Evolutionary conservation across 306 rosid species (phyloP).

Genomic region (Betula pendula): DNA sequence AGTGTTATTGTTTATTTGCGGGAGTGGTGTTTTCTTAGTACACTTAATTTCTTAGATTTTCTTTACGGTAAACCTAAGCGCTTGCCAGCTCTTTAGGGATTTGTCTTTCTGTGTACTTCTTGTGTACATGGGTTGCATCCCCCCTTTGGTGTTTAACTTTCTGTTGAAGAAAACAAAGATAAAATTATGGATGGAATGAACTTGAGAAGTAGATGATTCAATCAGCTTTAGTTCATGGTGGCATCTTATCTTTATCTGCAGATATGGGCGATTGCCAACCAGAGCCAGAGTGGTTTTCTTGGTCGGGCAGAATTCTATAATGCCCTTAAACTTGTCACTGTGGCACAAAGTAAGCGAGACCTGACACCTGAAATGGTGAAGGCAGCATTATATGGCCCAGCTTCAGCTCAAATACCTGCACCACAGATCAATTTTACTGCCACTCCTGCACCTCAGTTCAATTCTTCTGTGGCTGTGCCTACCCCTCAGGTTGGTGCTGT

Average conservation of each 20-base stretch:
- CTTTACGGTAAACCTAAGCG: neutral
- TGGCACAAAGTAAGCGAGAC: constrained; percentile 92
- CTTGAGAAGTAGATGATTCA: neutral
- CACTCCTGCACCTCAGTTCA: constrained; percentile 46
- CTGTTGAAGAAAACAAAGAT: neutral
- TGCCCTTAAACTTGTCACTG: constrained; percentile 98
- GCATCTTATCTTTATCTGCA: constrained; percentile 39
- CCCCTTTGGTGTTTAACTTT: neutral
- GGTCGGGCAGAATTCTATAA: constrained; percentile 90
- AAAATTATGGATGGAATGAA: constrained; percentile 1
- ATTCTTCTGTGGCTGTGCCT: constrained; percentile 45
- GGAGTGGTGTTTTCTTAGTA: neutral
- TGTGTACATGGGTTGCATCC: neutral
- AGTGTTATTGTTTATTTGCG: neutral
- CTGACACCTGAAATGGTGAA: constrained; percentile 83
- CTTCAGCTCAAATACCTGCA: constrained; percentile 92
- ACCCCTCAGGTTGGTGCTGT: constrained; percentile 39
- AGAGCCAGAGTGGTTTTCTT: constrained; percentile 72
- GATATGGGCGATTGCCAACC: constrained; percentile 90
- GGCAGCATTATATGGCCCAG: constrained; percentile 91
- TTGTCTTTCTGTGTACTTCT: neutral
- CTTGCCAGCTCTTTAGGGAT: neutral
- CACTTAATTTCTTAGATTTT: neutral
- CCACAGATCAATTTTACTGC: constrained; percentile 71
- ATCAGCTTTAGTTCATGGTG: constrained; percentile 9